Base-by-base conservation (phyloP, 2,329 filamentous ascomycete genomes). In the Fusarium oxysporum region DNA sequence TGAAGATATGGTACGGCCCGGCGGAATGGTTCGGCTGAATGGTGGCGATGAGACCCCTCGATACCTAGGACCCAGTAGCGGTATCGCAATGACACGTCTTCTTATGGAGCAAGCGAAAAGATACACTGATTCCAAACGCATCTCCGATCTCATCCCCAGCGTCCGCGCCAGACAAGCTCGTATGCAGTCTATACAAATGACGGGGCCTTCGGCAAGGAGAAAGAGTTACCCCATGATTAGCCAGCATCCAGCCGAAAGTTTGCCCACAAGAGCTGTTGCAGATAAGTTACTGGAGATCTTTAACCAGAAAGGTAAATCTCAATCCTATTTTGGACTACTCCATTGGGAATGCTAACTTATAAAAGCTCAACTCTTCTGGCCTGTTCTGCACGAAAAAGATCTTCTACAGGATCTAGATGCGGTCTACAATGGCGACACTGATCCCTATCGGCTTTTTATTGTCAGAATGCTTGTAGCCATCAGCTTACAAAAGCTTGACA, bases 21-120 rank as follows among this genome's bases (percentile, higher is more conserved):
- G 94, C 28, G 95, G 95, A 32, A 89, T 96, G 74, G 94, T 98
- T 76, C 92, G 92, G 47, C 90, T 98, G 58, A 91, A 92, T 77
- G 93, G 96, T 77, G 91, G 92, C 62, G 94, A 97, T 80, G 96
- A 98, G 82, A 92, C 89, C 3, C 91, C 93, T 21, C 93, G 96
- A 71, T 98, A 96, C 80, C 86, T 99, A 6, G 96, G 96, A 0
- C 93, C 96, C 6, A 97, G 95, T 54, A 98, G 96, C 81, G 96
- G 96, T 67, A 97, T 98, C 77, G 94, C 95, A 79, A 97, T 98
- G 85, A 97, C 95, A 17, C 91, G 96, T 35, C 87, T 98, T 75
- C 92, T 99, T 16, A 98, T 99, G 93, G 95, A 98, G 81, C 91
- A 97, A 82, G 96, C 96, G 59, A 98, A 97, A 83, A 92, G 95